Evolutionary conservation across 768 basidiomycete genomes (phyloP).

Genomic region (Mycena floridula): DNA sequence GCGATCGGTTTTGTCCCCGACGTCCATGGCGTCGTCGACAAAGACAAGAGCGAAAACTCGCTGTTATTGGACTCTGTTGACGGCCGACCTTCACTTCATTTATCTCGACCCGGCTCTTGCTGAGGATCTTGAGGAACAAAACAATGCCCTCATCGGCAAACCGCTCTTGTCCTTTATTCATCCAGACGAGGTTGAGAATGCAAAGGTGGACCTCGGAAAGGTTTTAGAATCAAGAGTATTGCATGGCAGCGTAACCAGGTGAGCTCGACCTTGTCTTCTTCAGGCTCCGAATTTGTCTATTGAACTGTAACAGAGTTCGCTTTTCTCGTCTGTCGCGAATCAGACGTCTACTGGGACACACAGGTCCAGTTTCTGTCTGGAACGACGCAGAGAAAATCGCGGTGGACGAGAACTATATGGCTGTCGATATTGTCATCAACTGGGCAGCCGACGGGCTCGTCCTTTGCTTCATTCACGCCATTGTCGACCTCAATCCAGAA

Average conservation of each 20-base stretch:
- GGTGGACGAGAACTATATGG: constrained; percentile 72
- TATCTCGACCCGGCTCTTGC: constrained; percentile 80
- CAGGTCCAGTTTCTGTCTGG: constrained; percentile 50
- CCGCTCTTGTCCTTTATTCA: constrained; percentile 76
- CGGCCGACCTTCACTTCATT: constrained; percentile 70
- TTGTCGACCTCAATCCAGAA: constrained; percentile 66
- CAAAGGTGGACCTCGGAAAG: constrained; percentile 64
- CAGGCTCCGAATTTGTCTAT: constrained; percentile 17
- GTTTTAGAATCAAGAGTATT: constrained; percentile 71
- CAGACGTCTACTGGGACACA: constrained; percentile 65
- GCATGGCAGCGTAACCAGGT: constrained; percentile 82
- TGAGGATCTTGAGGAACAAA: constrained; percentile 65
- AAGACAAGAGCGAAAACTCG: constrained; percentile 49
- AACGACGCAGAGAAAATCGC: constrained; percentile 62
- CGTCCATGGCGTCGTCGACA: too few species aligned
- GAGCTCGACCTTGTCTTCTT: constrained; percentile 14
- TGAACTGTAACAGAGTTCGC: constrained; percentile 53
- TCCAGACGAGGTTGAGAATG: constrained; percentile 76
- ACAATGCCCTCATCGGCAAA: constrained; percentile 60
- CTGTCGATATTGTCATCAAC: constrained; percentile 85
- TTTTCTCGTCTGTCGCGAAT: constrained; percentile 73
- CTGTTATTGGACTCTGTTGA: constrained; percentile 81
- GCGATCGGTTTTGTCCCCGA: too few species aligned
- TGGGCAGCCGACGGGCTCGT: constrained; percentile 85
- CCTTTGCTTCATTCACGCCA: constrained; percentile 84